Conservation (phyloP, 768 basidiomycete genomes). For the Boletus sp. region DNA sequence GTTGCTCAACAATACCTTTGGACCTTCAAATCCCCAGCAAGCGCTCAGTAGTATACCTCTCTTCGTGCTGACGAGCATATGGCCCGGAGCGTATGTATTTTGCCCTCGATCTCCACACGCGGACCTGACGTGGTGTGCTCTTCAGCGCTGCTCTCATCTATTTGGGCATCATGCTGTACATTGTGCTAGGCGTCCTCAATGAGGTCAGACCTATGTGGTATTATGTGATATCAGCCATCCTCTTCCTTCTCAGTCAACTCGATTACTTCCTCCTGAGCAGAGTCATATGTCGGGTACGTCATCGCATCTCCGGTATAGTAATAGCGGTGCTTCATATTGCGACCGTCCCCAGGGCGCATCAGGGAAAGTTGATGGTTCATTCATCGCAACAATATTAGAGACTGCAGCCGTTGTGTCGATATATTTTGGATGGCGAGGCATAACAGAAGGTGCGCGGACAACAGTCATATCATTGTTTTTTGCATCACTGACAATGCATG, state of each 20-base stretch:
- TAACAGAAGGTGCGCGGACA: slow-evolving; percentile 72
- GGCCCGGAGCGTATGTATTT: slow-evolving; percentile 68
- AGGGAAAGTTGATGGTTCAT: slow-evolving; percentile 78
- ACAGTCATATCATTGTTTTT: background rate
- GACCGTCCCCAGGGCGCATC: slow-evolving; percentile 50
- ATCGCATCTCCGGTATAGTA: background rate
- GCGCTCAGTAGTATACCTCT: slow-evolving; percentile 66
- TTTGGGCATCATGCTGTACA: slow-evolving; percentile 73
- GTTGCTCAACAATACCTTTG: slow-evolving; percentile 58
- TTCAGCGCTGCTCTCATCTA: slow-evolving; percentile 65
- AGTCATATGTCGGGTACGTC: slow-evolving; percentile 67
- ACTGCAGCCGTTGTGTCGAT: slow-evolving; percentile 67
- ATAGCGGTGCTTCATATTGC: slow-evolving; percentile 8
- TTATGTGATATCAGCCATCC: slow-evolving; percentile 67
- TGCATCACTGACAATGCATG: slow-evolving; percentile 1
- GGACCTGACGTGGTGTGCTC: slow-evolving; percentile 2
- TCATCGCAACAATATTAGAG: slow-evolving; percentile 82
- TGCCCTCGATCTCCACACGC: background rate
- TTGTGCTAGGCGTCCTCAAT: slow-evolving; percentile 71
- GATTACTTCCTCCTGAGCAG: slow-evolving; percentile 79
- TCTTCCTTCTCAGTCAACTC: slow-evolving; percentile 80
- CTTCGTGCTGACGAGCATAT: slow-evolving; percentile 78
- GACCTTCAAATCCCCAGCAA: slow-evolving; percentile 55
- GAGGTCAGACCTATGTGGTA: slow-evolving; percentile 81
- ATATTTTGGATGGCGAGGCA: slow-evolving; percentile 81